Conservation (phyloP, 1,284 basidiomycete genomes). For the Ceratobasidium sp. region DNA sequence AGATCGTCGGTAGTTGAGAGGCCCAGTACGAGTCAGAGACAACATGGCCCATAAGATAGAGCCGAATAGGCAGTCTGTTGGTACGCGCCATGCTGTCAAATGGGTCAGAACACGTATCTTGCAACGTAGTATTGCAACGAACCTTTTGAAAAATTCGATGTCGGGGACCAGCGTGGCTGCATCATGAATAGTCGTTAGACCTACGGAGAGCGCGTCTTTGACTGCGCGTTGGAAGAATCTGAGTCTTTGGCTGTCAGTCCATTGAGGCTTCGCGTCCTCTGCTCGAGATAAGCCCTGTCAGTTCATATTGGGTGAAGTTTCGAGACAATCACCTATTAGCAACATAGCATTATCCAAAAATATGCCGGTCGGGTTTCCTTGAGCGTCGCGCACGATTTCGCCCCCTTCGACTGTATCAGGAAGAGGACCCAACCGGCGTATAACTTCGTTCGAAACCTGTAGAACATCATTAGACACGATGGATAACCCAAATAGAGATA, state of each 20-base stretch:
- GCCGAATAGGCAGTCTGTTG: conserved; percentile 54
- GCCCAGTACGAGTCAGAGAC: conserved; percentile 72
- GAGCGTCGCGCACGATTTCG: conserved; percentile 68
- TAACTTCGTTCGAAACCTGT: conserved; percentile 48
- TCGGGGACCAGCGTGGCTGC: conserved; percentile 64
- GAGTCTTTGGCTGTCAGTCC: conserved; percentile 64
- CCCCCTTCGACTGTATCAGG: conserved; percentile 75
- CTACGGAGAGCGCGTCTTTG: conserved; percentile 71
- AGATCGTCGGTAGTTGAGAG: conserved; percentile 52
- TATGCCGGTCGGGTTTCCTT: conserved; percentile 74
- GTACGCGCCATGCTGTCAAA: conserved; percentile 29
- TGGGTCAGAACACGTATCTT: no score
- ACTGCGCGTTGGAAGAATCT: conserved; percentile 70
- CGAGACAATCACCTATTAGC: conserved; percentile 55
- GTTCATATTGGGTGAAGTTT: no score
- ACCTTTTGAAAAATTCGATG: conserved; percentile 74
- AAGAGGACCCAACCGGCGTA: conserved; percentile 64
- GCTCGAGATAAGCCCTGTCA: no score
- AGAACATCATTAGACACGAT: not conserved
- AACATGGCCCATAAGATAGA: conserved; percentile 77
- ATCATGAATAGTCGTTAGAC: conserved; percentile 86
- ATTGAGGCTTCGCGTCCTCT: conserved; percentile 60
- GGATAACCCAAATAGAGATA: conserved; percentile 56
- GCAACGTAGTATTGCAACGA: no score
- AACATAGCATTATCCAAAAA: conserved; percentile 77